Evolutionary conservation across 345 rosid genomes (phyloP), one percentile per base, ranked within the genome.

Genomic region (Cardamine occulta): DNA sequence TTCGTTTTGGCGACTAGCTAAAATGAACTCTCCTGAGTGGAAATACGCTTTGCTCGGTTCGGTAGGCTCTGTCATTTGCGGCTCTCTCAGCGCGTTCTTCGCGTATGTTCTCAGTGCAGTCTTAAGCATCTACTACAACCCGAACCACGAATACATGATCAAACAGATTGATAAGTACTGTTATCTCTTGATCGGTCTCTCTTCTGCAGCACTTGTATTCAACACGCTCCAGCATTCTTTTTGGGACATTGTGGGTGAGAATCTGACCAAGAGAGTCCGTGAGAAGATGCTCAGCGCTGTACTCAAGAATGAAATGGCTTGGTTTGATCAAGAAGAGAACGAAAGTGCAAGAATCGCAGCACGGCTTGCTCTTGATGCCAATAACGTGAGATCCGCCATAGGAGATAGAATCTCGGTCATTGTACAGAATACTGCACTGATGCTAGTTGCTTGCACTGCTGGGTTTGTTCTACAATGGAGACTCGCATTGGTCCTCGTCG

Each of bases 1-100:
- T 65, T 94, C 98, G 5, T 94, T 94, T 80, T 94, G 88, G 98
- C 97, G 98, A 56, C 89, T 94, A 19, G 96, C 90, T 8, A 94
- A 94, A 75, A 94, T 94, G 97, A 94, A 94, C 78, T 86, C 96
- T 62, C 98, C 98, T 0, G 98, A 94, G 74, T 94, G 98, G 98
- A 85, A 84, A 73, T 94, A 88, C 60, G 98, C 98, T 62, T 75
- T 91, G 23, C 85, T 86, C 2, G 98, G 98, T 42, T 94, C 98
- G 4, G 82, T 91, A 28, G 98, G 98, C 61, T 94, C 98, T 8
- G 82, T 94, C 37, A 55, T 91, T 12, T 94, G 98, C 23, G 97
- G 98, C 12, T 90, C 93, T 13, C 97, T 94, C 34, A 91, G 96
- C 11, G 98, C 98, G 12, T 91, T 91, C 88, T 94, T 94, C 4